Percentiles rank a stretch among this genome's conserved stretches.
phyloP scores from a whole-genome alignment of 441 rosid species.

The Populus hybrid region DNA sequence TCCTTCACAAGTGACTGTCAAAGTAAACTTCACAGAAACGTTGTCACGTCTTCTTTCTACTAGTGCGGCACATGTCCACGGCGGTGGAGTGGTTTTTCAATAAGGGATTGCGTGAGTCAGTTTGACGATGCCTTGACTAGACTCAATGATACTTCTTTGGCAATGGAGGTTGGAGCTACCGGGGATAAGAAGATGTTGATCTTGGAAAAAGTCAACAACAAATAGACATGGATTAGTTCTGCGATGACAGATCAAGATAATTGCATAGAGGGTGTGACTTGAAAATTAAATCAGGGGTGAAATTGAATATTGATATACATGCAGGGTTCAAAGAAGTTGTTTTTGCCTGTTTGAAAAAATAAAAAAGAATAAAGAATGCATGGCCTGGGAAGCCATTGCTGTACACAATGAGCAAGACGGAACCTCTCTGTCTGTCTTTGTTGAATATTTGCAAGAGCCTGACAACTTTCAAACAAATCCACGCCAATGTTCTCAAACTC shows the following conservation, averaged over 20 bases:
- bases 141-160: not conserved
- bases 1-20: not conserved
- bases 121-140: not conserved
- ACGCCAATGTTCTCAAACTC: constrained; percentile 43
- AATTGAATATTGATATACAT: not conserved
- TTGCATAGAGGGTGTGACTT: not conserved
- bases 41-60: too few species aligned
- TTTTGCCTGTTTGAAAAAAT: not conserved
- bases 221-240: not conserved
- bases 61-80: too few species aligned
- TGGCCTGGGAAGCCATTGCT: not conserved
- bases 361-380: not conserved
- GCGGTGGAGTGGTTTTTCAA: not conserved
- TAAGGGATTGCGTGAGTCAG: not conserved
- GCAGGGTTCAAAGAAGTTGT: not conserved
- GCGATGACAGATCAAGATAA: not conserved
- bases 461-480: constrained; percentile 50
- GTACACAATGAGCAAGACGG: constrained; percentile 16
- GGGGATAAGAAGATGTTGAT: not conserved
- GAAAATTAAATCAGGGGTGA: not conserved
- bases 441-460: constrained; percentile 49
- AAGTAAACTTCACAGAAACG: not conserved
- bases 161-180: not conserved
- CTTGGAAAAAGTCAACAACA: not conserved
- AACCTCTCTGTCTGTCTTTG: constrained; percentile 27